Evolutionary conservation across 257 asterid species (phyloP).

Genomic region (Solanum dulcamara): DNA sequence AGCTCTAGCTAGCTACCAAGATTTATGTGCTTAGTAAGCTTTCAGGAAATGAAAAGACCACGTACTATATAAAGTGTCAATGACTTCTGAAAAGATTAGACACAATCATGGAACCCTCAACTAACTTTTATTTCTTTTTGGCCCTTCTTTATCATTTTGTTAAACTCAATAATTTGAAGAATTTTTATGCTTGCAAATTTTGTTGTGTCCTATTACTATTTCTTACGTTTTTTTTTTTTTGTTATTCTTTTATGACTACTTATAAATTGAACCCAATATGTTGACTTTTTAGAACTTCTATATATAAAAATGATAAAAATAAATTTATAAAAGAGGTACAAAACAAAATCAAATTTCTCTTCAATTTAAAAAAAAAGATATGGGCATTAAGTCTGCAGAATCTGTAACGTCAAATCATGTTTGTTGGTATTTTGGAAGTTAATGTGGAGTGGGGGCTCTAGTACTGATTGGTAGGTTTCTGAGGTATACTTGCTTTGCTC

Average conservation of each 20-base stretch:
- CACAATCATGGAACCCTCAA: neutral
- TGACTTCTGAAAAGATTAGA: neutral
- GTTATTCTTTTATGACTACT: neutral
- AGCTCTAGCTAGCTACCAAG: neutral
- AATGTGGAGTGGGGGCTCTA: neutral
- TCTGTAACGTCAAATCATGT: constrained; percentile 34
- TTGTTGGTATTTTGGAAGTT: constrained; percentile 8
- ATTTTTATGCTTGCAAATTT: neutral
- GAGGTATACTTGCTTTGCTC: neutral
- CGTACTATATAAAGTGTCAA: neutral
- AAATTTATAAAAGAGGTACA: too few species aligned
- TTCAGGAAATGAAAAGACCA: neutral
- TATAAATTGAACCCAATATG: neutral
- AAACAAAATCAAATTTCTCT: too few species aligned
- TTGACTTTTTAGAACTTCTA: too few species aligned
- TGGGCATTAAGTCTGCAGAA: constrained; percentile 4
- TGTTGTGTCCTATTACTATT: neutral
- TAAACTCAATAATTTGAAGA: neutral
- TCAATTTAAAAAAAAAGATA: neutral
- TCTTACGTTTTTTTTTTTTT: neutral
- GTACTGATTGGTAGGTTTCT: neutral
- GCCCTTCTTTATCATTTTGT: neutral
- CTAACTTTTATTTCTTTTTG: neutral
- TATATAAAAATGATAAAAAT: too few species aligned
- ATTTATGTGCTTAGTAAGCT: neutral